A percentile compares a stretch with the other conserved stretches of the same genome.
phyloP scores from a whole-genome alignment of 2,329 filamentous ascomycete genomes.

The Stemphylium beticola region DNA sequence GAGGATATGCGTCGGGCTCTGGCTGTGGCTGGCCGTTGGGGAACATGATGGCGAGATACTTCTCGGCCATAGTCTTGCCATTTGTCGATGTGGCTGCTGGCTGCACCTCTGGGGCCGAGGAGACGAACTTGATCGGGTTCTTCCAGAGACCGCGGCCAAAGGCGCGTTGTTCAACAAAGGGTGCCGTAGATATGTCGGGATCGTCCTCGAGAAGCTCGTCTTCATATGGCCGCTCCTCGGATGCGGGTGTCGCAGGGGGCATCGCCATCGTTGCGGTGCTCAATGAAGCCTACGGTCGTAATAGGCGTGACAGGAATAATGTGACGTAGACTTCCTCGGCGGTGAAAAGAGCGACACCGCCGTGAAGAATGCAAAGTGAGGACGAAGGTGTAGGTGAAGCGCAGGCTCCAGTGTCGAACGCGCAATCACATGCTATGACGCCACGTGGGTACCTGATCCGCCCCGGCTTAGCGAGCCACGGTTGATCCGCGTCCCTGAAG shows the following conservation, averaged over 20 bases:
- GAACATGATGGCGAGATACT: constrained; percentile 73
- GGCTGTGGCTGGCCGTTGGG: constrained; percentile 46
- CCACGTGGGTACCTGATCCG: constrained; percentile 25
- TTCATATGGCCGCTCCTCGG: constrained; percentile 15
- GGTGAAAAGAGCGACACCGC: constrained; percentile 18
- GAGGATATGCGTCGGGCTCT: constrained; percentile 27
- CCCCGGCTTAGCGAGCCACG: constrained; percentile 29
- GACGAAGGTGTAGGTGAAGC: constrained; percentile 11
- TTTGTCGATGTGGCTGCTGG: constrained; percentile 41
- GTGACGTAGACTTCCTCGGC: constrained; percentile 1
- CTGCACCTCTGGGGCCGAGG: constrained; percentile 48
- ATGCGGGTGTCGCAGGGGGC: constrained; percentile 3
- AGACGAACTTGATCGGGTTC: constrained; percentile 66
- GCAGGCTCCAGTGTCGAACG: constrained; percentile 19
- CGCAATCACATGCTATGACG: constrained; percentile 41
- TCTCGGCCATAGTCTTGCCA: constrained; percentile 63
- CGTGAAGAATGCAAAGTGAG: neutral
- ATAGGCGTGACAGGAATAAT: neutral
- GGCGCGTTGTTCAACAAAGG: constrained; percentile 64
- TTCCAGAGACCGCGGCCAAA: constrained; percentile 67
- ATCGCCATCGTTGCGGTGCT: constrained; percentile 12
- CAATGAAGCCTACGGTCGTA: neutral
- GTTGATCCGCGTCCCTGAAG: constrained; percentile 31
- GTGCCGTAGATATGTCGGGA: constrained; percentile 65
- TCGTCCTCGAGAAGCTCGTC: constrained; percentile 33